Evolutionary conservation across 2,329 filamentous ascomycete genomes (phyloP), one percentile per base, ranked within the genome.

Genomic region (Elsinoe batatas): DNA sequence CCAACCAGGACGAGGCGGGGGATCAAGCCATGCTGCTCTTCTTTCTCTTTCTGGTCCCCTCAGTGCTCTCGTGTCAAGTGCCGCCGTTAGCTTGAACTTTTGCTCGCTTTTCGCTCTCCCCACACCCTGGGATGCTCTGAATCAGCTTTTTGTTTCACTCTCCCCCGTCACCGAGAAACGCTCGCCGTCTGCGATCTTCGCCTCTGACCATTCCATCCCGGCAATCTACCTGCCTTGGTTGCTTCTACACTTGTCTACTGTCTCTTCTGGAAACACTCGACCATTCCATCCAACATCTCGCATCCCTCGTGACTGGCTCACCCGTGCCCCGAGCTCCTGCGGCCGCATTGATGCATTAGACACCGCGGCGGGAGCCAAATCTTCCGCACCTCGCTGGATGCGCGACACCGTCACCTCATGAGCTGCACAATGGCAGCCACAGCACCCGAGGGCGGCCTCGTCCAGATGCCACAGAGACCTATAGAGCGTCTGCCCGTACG

Each of bases 401-500:
- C 47, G 47, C 47, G 47, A 51, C 47, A 37, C 17, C 17, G 12
- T 35, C 47, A 36, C 8, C 47, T n/a, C 6, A 15, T 49, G 50
- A 55, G 44, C 50, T 53, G 36, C 42, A 56, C 12, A 44, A 59
- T 59, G 58, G 58, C 58, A 38, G 53, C 55, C 38, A 54, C 56
- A 56, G 54, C 56, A 51, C 51, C 58, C 38, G 44, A 53, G 37
- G 42, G 38, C 53, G 49, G 54, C 57, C 46, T 55, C 43, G 59
- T 62, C 58, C 68, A 73, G 67, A 85, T 88, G 78, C 40, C 40
- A 44, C 81, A 85, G 61, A 80, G 87, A 64, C 85, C 85, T 68
- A 91, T 91, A 69, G 85, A 91, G 72, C 82, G 87, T 59, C 74
- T 91, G 61, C 85, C 86, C 22, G 78, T 83, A 55, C 82, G 85